Conservation (phyloP, 805 yeast species). For the Metschnikowia lochheadii region DNA sequence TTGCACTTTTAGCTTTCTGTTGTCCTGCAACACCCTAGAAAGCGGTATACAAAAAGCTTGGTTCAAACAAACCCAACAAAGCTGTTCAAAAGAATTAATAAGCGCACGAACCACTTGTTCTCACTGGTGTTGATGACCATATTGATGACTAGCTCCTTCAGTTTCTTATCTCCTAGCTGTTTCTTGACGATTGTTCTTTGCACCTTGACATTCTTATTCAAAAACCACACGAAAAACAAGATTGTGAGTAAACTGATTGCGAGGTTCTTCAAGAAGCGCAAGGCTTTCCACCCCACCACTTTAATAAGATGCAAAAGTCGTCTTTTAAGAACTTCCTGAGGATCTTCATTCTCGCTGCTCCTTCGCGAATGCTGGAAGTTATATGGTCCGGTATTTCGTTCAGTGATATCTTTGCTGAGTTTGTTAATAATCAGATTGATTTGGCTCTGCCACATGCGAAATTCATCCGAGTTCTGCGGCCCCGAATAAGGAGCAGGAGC, state of each 20-base stretch:
- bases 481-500: constrained; percentile 3
- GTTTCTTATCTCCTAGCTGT: constrained; percentile 21
- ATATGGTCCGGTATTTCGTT: neutral
- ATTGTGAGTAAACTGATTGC: constrained; percentile 34
- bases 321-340: constrained; percentile 17
- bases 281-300: constrained; percentile 26
- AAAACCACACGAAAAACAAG: constrained; percentile 39
- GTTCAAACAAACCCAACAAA: constrained; percentile 38
- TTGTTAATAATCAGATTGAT: constrained; percentile 45
- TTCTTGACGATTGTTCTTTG: constrained; percentile 36
- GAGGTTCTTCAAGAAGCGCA: constrained; percentile 31
- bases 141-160: constrained; percentile 39
- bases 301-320: constrained; percentile 22
- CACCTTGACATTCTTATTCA: constrained; percentile 38
- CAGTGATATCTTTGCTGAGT: constrained; percentile 36
- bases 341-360: constrained; percentile 8
- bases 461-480: constrained; percentile 31
- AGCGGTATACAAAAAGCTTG: neutral
- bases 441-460: constrained; percentile 52
- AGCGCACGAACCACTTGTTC: constrained; percentile 42
- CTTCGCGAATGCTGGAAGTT: constrained; percentile 9
- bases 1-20: neutral
- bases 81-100: constrained; percentile 33
- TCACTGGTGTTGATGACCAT: constrained; percentile 41
- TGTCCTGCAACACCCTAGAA: constrained; percentile 10